Evolutionary conservation across 495 filamentous ascomycete species (phyloP), one percentile per base, ranked within the genome.

Genomic region (Pseudotulostoma volvatum): DNA sequence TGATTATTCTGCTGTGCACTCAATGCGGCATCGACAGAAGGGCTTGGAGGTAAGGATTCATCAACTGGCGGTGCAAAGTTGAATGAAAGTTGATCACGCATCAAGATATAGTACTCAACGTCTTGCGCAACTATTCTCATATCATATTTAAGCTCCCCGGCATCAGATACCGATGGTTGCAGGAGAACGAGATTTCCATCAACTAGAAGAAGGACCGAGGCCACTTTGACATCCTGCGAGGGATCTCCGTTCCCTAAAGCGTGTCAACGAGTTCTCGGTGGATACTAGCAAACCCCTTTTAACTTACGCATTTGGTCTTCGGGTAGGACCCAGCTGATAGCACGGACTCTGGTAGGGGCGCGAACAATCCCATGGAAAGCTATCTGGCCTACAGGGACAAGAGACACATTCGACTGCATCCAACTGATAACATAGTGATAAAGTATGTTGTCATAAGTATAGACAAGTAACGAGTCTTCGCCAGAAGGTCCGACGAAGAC

Each of bases 91-190:
- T 87, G 81, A 47, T 99, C 92, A 37, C 85, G 77, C 77, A 92
- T 88, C 47, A 92, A 70, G 34, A 76, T 71, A 52, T 92, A 96
- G 50, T 88, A 95, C 49, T 99, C 92, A 14, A 96, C 86, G 48
- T 88, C 88, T 44, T 93, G 82, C 4, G 87, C 84, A 48, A 99
- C 76, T 21, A 96, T 77, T 9, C 85, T 80, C 92, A 99, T 96
- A 49, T 99, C 90, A 51, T 96, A 99, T 63, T 93, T 94, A 31
- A 93, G 62, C 42, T 79, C 79, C 1, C 81, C 81, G 14, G 73
- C 71, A 28, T 81, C 77, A 32, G 73, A 79, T 4, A 77, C 65
- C 1, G 81, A 84, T 3, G 92, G 90, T 44, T 93, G 84, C 18
- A 99, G 66, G 11, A 96, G 66, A 14, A 96, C 92, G 14, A 99